Percentiles rank a stretch among this genome's conserved stretches.
These are phyloP conservation scores for Cladosporium sp. DNA, from an alignment of 2,329 filamentous ascomycete species.

Conservation along the genomic window DNA sequence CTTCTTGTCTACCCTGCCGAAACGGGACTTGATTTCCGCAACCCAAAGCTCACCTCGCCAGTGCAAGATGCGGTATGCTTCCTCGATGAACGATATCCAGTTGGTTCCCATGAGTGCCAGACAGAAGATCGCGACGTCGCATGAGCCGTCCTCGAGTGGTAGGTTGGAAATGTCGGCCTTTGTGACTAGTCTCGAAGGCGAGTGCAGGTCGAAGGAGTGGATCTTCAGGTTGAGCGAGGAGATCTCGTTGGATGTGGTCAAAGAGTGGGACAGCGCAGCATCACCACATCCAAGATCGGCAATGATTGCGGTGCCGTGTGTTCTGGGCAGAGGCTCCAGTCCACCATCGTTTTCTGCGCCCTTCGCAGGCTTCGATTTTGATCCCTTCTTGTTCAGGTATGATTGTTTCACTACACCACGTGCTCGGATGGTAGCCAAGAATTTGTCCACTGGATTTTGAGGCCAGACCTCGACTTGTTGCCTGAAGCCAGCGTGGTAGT, in stretches of 20 bases:
- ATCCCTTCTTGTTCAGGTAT: slow-evolving; percentile 36
- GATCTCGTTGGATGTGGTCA: slow-evolving; percentile 59
- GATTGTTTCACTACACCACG: slow-evolving; percentile 60
- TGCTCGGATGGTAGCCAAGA: slow-evolving; percentile 69
- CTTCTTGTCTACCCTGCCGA: slow-evolving; percentile 62
- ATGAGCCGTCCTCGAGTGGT: slow-evolving; percentile 71
- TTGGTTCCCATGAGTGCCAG: slow-evolving; percentile 98
- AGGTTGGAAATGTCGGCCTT: slow-evolving; percentile 86
- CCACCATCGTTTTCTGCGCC: slow-evolving; percentile 37
- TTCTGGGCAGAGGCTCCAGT: slow-evolving; percentile 66
- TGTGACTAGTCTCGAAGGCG: slow-evolving; percentile 74
- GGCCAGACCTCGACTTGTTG: slow-evolving; percentile 96
- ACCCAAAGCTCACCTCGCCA: slow-evolving; percentile 98
- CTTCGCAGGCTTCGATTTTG: slow-evolving; percentile 44
- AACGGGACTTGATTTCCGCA: slow-evolving; percentile 93
- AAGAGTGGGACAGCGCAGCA: slow-evolving; percentile 72
- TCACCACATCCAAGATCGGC: slow-evolving; percentile 94
- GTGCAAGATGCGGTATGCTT: slow-evolving; percentile 86
- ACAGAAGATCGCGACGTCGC: slow-evolving; percentile 92
- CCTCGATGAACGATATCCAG: slow-evolving; percentile 95
- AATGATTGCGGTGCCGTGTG: slow-evolving; percentile 72
- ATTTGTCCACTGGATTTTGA: slow-evolving; percentile 90
- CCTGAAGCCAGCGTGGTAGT: slow-evolving; percentile 96
- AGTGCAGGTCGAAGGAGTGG: slow-evolving; percentile 84
- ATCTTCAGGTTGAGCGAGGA: slow-evolving; percentile 72